A percentile compares a stretch with the other conserved stretches of the same genome.
Evolutionary conservation across 306 rosid species (phyloP).

Genomic region (Herpetospermum pedunculosum): DNA sequence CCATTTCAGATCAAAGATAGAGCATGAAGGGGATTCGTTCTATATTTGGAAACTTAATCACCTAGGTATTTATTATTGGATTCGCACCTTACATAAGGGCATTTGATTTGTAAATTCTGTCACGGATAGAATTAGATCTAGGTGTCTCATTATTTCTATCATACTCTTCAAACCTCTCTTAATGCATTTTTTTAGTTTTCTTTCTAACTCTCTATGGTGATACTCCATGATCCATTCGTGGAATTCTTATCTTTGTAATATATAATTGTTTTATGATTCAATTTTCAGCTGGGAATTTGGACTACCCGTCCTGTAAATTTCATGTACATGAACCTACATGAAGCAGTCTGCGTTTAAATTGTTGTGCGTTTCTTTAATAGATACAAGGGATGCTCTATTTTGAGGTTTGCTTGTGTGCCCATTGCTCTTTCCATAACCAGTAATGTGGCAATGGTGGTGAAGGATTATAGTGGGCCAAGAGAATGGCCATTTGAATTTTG

Average conservation of each 20-base stretch:
- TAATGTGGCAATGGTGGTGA: not conserved
- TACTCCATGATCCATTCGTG: slow-evolving; percentile 19
- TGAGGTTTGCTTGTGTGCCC: not conserved
- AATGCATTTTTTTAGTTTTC: not conserved
- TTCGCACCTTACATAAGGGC: slow-evolving; percentile 7
- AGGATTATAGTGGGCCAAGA: not conserved
- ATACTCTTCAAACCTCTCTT: not conserved
- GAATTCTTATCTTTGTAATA: slow-evolving; percentile 35
- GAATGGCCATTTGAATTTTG: not conserved
- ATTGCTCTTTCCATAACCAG: too few relatives aligned
- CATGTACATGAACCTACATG: not conserved
- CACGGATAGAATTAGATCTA: slow-evolving; percentile 22
- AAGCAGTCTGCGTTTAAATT: not conserved
- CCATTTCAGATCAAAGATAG: slow-evolving; percentile 19
- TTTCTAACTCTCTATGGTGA: not conserved
- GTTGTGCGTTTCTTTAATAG: not conserved
- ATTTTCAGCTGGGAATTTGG: not conserved
- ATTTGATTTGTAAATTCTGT: slow-evolving; percentile 32
- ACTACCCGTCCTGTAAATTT: not conserved
- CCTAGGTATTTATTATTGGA: slow-evolving; percentile 13
- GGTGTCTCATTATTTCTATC: not conserved
- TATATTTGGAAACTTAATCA: slow-evolving; percentile 12
- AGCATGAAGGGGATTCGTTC: slow-evolving; percentile 19
- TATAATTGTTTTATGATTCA: slow-evolving; percentile 16
- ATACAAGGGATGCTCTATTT: not conserved